Base-by-base conservation (phyloP, 2,329 filamentous ascomycete species). In the Calonectria pseudoturangicola region DNA sequence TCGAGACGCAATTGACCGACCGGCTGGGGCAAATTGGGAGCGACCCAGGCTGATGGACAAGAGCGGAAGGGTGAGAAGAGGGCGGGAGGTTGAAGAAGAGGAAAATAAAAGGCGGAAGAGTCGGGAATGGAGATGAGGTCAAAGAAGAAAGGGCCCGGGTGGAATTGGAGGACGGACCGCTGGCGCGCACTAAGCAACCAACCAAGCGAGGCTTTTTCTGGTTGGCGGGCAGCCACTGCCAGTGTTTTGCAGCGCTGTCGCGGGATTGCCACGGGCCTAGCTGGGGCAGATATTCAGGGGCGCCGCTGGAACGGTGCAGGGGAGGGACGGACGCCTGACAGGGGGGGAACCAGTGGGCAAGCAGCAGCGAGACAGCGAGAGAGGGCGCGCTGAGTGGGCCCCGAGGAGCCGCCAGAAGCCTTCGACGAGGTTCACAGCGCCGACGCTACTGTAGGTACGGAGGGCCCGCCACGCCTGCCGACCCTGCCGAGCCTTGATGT, bases 121-220 rank as follows among this genome's bases (percentile, higher is more conserved):
- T 68, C 70, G 70, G 70, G 70, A 66, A 68, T 68, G 58, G 30
- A 33, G 43, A 58, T 25, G 39, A 30, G 30, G 50, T 66, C 63
- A 65, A 41, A 50, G 70, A 69, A 58, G 73, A 41, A 33, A 62
- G 71, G 69, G 71, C 70, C 74, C 75, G 73, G 75, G 62, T 62
- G 66, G 76, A 74, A 77, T 70, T 75, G 66, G 56, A 36, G 48
- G 36, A 54, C 33, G 25, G 66, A 63, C n/a, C n/a, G 25, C 43
- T 18, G 6, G 18, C 18, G 21, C 45, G 41, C 33, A 43, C 41
- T 21, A 39, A 47, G 50, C n/a, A 51, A 47, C 77, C 77, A 79
- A 76, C 74, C 76, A 76, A 71, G 47, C 72, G 68, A 73, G 67
- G 72, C 71, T 72, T 77, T 72, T 77, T 76, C 70, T 54, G 50